Conservation (phyloP, 2,329 filamentous ascomycete genomes). For the Cadophora sp. region DNA sequence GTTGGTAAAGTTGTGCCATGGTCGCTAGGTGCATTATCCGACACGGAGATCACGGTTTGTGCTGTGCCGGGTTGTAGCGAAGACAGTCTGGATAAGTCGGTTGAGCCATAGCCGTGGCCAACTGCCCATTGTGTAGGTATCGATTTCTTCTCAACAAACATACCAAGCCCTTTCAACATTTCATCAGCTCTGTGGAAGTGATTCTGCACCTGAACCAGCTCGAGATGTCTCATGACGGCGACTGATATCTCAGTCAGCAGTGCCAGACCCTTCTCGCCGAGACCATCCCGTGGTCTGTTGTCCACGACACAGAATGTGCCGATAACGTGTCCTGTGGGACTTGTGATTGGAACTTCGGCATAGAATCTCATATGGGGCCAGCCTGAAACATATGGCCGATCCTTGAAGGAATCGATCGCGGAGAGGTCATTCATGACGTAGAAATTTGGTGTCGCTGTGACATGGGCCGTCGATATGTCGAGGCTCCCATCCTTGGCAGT, state of each 20-base stretch:
- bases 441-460: conserved; percentile 28
- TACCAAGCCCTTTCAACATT: conserved; percentile 59
- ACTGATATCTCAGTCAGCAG: conserved; percentile 62
- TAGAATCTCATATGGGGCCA: conserved; percentile 40
- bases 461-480: conserved; percentile 21
- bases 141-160: conserved; percentile 53
- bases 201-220: conserved; percentile 54
- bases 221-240: conserved; percentile 65
- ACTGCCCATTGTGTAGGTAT: background rate
- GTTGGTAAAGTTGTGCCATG: conserved; percentile 5
- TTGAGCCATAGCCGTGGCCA: background rate
- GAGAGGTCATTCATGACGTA: conserved; percentile 39
- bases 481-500: conserved; percentile 26
- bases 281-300: conserved; percentile 57
- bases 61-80: background rate
- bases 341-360: conserved; percentile 39
- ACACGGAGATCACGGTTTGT: background rate
- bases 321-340: conserved; percentile 50
- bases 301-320: conserved; percentile 67
- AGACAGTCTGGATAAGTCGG: background rate
- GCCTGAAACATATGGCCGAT: conserved; percentile 32
- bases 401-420: conserved; percentile 28
- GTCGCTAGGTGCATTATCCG: background rate
- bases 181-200: conserved; percentile 57
- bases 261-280: conserved; percentile 54